A percentile compares a stretch with the other conserved stretches of the same genome.
Conservation (phyloP, 2,329 filamentous ascomycete species). For the Blastomyces emzantsi region DNA sequence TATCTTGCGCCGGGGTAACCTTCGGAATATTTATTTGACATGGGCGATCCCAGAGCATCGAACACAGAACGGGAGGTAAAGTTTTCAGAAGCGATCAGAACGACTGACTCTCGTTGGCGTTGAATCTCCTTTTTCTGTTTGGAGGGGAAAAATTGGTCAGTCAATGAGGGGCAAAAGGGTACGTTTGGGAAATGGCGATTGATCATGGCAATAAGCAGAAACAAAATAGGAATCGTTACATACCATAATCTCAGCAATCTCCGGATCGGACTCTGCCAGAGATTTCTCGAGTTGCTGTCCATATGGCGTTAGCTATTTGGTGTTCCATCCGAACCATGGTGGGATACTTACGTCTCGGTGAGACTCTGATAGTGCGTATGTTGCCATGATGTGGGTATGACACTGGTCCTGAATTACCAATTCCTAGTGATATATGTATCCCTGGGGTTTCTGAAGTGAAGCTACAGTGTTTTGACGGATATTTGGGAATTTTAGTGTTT, state of each 20-base stretch:
- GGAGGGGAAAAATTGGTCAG: constrained; percentile 2
- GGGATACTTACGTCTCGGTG: constrained; percentile 53
- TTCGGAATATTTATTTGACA: constrained; percentile 99
- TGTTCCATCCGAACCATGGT: constrained; percentile 10
- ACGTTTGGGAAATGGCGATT: not conserved
- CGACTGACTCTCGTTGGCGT: constrained; percentile 96
- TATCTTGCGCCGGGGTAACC: constrained; percentile 97
- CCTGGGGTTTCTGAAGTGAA: not conserved
- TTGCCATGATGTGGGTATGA: constrained; percentile 31
- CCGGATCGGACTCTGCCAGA: constrained; percentile 80
- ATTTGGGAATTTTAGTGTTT: not conserved
- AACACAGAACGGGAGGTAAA: constrained; percentile 97
- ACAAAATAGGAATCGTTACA: constrained; percentile 23
- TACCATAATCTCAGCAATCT: constrained; percentile 97
- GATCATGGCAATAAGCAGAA: constrained; percentile 3
- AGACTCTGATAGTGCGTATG: constrained; percentile 56
- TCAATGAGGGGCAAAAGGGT: constrained; percentile 2
- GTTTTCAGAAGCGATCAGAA: constrained; percentile 98
- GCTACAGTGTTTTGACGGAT: not conserved
- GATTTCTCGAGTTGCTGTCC: constrained; percentile 88
- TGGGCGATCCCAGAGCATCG: constrained; percentile 87
- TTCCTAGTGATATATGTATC: not conserved
- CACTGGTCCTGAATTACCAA: not conserved
- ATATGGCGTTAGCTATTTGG: constrained; percentile 25
- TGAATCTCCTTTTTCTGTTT: constrained; percentile 78